Conservation (phyloP, 2,329 filamentous ascomycete species). For the Cercospora sojina region DNA sequence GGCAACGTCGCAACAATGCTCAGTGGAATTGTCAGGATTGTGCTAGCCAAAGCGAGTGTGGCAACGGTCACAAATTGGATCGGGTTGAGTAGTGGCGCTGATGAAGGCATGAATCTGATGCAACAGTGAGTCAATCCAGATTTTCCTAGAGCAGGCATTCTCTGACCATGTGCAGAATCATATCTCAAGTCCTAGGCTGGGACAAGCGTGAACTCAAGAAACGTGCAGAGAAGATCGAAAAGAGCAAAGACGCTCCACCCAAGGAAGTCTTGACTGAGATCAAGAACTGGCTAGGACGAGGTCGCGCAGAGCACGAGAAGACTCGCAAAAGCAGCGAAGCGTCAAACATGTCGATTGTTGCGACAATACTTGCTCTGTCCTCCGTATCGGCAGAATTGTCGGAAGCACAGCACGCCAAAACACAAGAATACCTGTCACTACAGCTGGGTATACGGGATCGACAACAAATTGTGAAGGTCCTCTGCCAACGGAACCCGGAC, state of each 20-base stretch:
- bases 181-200: slow-evolving; percentile 70
- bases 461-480: slow-evolving; percentile 64
- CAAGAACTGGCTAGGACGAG: slow-evolving; percentile 55
- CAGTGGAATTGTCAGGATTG: slow-evolving; percentile 67
- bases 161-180: slow-evolving; percentile 55
- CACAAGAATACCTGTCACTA: slow-evolving; percentile 68
- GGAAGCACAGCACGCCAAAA: slow-evolving; percentile 61
- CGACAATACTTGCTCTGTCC: slow-evolving; percentile 61
- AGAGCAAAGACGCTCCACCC: slow-evolving; percentile 56
- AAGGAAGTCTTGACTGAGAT: slow-evolving; percentile 64
- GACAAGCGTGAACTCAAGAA: slow-evolving; percentile 70
- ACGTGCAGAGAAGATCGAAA: slow-evolving; percentile 63
- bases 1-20: slow-evolving; percentile 83
- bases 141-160: not conserved
- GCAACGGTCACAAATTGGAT: slow-evolving; percentile 76
- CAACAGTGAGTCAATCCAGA: slow-evolving; percentile 52
- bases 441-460: slow-evolving; percentile 71
- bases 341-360: slow-evolving; percentile 62
- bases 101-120: slow-evolving; percentile 78
- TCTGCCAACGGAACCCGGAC: slow-evolving; percentile 70
- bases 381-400: slow-evolving; percentile 51
- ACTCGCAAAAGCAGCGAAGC: slow-evolving; percentile 56
- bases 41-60: slow-evolving; percentile 76
- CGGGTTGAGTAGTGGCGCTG: slow-evolving; percentile 66
- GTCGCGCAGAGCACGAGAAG: slow-evolving; percentile 58